These are phyloP conservation scores for Globisporangium emineosum DNA, from an alignment of 352 stramenopile genomes.

Conservation along the genomic window DNA sequence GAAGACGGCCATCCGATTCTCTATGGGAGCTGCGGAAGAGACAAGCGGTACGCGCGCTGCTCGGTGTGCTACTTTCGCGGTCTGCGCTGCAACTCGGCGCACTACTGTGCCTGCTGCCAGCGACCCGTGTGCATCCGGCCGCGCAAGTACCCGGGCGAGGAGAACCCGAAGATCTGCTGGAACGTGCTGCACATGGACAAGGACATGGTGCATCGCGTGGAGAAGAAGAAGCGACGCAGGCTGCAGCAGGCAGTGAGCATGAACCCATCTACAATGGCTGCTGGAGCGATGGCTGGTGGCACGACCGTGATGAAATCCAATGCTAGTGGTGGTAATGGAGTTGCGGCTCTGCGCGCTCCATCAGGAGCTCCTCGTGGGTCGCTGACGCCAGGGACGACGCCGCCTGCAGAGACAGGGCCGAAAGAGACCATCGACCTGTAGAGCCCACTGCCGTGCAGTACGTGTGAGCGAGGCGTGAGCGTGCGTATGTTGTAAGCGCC, in stretches of 20 bases:
- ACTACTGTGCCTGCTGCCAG: slow-evolving; percentile 72
- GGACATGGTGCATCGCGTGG: slow-evolving; percentile 67
- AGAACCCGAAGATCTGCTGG: slow-evolving; percentile 76
- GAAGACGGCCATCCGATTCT: slow-evolving; percentile 46
- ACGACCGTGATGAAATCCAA: not conserved
- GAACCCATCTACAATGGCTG: not conserved
- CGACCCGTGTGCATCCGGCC: slow-evolving; percentile 69
- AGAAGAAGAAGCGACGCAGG: slow-evolving; percentile 67
- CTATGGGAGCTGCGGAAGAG: slow-evolving; percentile 61
- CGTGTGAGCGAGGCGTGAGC: not conserved
- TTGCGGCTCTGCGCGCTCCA: not conserved
- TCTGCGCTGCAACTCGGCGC: slow-evolving; percentile 57
- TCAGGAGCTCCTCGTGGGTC: not conserved
- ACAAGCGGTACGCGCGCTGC: slow-evolving; percentile 69
- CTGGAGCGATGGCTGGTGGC: not conserved
- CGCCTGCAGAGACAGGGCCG: not conserved
- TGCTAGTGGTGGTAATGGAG: not conserved
- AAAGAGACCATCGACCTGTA: slow-evolving; percentile 8
- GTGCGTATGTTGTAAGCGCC: too few relatives aligned
- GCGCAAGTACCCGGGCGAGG: slow-evolving; percentile 60
- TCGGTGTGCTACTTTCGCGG: slow-evolving; percentile 76
- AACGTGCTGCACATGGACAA: slow-evolving; percentile 79
- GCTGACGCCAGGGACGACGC: not conserved
- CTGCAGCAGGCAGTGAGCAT: slow-evolving; percentile 27
- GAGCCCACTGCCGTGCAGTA: too few relatives aligned